A percentile compares a stretch with the other conserved stretches of the same genome.
Conservation (phyloP, 345 rosid species). For the Linum tenue region DNA sequence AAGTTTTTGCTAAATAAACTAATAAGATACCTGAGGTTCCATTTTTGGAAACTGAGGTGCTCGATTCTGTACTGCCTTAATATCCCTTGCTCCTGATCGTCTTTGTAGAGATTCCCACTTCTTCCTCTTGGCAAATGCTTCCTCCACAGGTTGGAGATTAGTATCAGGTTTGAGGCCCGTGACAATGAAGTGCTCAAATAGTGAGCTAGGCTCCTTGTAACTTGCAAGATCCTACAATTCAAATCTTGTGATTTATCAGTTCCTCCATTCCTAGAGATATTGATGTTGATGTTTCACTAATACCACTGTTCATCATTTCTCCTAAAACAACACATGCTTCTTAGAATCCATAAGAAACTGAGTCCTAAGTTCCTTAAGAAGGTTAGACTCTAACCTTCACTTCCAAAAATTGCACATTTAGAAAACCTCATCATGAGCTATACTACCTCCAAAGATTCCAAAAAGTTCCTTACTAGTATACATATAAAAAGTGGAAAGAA, state of each 20-base stretch:
- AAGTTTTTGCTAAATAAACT: not conserved
- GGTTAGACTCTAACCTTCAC: not conserved
- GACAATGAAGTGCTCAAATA: conserved; percentile 83
- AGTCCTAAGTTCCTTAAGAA: too few relatives aligned
- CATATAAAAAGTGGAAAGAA: not conserved
- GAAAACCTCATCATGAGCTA: not conserved
- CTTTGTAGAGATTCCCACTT: conserved; percentile 67
- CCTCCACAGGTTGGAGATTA: conserved; percentile 67
- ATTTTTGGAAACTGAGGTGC: conserved; percentile 68
- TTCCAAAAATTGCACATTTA: not conserved
- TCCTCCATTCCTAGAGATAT: not conserved
- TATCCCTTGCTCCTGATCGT: conserved; percentile 46
- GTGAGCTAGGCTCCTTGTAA: conserved; percentile 60
- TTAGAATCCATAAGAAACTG: not conserved
- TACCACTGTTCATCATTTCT: not conserved
- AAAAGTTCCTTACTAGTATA: not conserved
- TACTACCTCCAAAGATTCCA: not conserved
- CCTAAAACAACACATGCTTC: not conserved
- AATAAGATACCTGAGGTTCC: conserved; percentile 73
- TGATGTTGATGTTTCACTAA: not conserved
- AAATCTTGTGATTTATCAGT: conserved; percentile 9
- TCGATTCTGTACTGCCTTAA: conserved; percentile 35
- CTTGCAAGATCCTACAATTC: conserved; percentile 50
- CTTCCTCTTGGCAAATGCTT: conserved; percentile 71
- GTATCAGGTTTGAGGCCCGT: conserved; percentile 84